Percentiles rank a stretch among this genome's conserved stretches.
phyloP scores from a whole-genome alignment of 2,329 filamentous ascomycete species.

The Sphaerulina vaccinii region DNA sequence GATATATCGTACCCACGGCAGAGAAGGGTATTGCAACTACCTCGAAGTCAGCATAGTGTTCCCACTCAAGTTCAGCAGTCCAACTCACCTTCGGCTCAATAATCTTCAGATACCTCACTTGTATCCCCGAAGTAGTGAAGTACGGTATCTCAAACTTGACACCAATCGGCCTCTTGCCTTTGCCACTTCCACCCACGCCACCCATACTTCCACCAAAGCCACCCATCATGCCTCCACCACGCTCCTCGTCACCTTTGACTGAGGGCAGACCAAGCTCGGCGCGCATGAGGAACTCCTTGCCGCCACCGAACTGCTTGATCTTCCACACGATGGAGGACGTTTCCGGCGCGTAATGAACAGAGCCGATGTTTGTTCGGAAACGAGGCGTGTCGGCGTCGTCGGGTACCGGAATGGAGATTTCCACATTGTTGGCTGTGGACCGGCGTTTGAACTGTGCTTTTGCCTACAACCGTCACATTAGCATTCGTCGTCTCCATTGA shows the following conservation, averaged over 20 bases:
- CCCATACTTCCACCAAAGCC: slow-evolving; percentile 97
- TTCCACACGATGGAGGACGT: slow-evolving; percentile 99
- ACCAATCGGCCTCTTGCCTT: slow-evolving; percentile 93
- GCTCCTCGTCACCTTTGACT: slow-evolving; percentile 88
- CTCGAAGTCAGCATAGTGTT: slow-evolving; percentile 15
- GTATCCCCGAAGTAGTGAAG: slow-evolving; percentile 98
- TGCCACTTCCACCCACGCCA: slow-evolving; percentile 78
- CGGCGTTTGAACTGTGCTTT: slow-evolving; percentile 97
- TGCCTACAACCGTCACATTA: slow-evolving; percentile 59
- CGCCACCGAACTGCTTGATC: slow-evolving; percentile 99
- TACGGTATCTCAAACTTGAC: slow-evolving; percentile 99
- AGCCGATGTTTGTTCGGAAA: slow-evolving; percentile 96
- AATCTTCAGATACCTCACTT: slow-evolving; percentile 97
- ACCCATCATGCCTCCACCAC: slow-evolving; percentile 92
- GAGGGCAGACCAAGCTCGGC: slow-evolving; percentile 92
- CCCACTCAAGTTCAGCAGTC: neutral
- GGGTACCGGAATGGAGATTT: slow-evolving; percentile 94
- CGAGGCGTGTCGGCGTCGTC: slow-evolving; percentile 95
- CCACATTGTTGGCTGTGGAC: slow-evolving; percentile 97
- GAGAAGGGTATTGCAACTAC: slow-evolving; percentile 93
- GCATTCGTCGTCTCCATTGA: slow-evolving; percentile 1
- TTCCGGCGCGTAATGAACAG: slow-evolving; percentile 95
- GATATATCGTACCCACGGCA: slow-evolving; percentile 98
- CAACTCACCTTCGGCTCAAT: slow-evolving; percentile 88
- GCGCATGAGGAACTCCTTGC: slow-evolving; percentile 97